These are phyloP conservation scores for Hypomyces perniciosus DNA, from an alignment of 2,329 filamentous ascomycete genomes.

Conservation along the genomic window DNA sequence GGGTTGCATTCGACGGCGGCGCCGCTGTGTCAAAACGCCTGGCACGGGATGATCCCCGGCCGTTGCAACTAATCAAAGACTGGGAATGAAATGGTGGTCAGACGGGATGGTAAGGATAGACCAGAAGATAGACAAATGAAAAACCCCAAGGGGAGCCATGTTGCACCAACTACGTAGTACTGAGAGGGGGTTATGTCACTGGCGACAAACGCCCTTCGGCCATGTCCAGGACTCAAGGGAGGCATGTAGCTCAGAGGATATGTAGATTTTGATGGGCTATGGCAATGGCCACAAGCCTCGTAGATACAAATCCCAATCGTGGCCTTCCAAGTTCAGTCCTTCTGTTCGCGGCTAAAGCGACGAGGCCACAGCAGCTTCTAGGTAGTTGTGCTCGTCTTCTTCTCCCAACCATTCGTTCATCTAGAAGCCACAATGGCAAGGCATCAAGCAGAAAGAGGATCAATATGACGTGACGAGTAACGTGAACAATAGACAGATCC, in stretches of 20 bases:
- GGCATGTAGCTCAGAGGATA: too few species aligned
- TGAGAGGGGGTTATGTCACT: not conserved
- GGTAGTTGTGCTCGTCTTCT: not conserved
- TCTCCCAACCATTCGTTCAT: slow-evolving; percentile 1
- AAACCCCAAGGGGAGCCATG: too few species aligned
- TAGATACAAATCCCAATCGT: too few species aligned
- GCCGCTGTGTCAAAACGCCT: too few species aligned
- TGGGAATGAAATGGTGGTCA: not conserved
- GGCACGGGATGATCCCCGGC: too few species aligned
- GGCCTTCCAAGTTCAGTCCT: not conserved
- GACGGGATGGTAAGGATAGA: not conserved
- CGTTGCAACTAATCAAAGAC: too few species aligned
- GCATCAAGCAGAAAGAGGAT: not conserved
- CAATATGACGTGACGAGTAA: not conserved
- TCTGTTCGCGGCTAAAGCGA: not conserved
- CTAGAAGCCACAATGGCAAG: slow-evolving; percentile 6
- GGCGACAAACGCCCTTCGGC: not conserved
- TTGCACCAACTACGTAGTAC: too few species aligned
- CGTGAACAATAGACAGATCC: slow-evolving; percentile 8
- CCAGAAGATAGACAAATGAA: not conserved
- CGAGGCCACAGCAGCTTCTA: slow-evolving; percentile 5
- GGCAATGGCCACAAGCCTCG: too few species aligned
- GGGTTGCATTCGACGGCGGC: too few species aligned
- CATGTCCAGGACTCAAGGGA: too few species aligned
- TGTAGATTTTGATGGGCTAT: too few species aligned